Base-by-base conservation (phyloP, 2,329 filamentous ascomycete genomes). In the Ascochyta koolunga region DNA sequence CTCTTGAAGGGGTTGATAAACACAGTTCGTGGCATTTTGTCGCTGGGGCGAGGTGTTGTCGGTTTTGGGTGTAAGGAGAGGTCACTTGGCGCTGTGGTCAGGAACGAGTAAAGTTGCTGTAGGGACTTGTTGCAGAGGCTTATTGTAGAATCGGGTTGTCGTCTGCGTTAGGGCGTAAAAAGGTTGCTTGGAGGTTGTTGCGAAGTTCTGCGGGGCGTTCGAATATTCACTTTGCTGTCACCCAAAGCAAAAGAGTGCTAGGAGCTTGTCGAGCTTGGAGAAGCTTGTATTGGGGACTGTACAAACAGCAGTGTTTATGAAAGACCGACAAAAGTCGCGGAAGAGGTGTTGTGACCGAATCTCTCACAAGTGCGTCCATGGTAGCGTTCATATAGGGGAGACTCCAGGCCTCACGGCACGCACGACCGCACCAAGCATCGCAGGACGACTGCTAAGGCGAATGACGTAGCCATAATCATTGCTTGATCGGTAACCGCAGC, bases 1-100 rank as follows among this genome's bases (percentile, higher is more conserved):
- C 74, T 80, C 53, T 78, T 77, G 71, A 83, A 83, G 1, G 80
- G 81, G 59, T 80, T 77, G 33, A 73, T 75, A 51, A 81, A 71
- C 54, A 77, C 68, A 27, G 61, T 65, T 40, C 61, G 62, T 46
- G 68, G 66, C 75, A 79, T 78, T 2, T 60, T 72, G 62, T 58
- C 43, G 60, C 51, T 54, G 46, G 36, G 55, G 53, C 15, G 27
- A 29, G 13, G 27, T 29, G 41, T 13, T 54, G 54, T 54, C 22
- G 58, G 7, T 21, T 10, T 24, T 46, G 39, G 42, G 5, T 36
- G 42, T 39, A 44, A 35, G 16, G 42, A 33, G 36, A 19, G 13
- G 27, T 49, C 51, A 41, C 27, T 48, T 45, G 44, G 32, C 25
- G 40, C 41, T 54, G 29, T 21, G 49, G 51, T 47, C 36, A 42